Evolutionary conservation across 768 basidiomycete genomes (phyloP), one percentile per base, ranked within the genome.

Genomic region (Candolleomyces efflorescens): DNA sequence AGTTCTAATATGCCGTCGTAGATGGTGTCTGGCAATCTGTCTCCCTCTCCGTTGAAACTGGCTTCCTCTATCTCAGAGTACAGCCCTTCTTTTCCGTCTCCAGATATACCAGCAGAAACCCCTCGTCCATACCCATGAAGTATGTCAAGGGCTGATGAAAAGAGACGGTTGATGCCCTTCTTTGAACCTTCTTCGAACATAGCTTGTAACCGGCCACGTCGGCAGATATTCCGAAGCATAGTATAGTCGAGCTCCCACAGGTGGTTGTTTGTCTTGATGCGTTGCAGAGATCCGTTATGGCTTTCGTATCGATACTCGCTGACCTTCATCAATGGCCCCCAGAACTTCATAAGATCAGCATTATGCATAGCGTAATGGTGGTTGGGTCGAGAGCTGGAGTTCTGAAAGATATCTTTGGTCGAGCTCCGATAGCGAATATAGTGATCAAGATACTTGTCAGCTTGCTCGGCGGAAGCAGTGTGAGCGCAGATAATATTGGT

Each of bases 291-390:
- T 32, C 48, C 47, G 24, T 56, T 56, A 20, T 56, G 55, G 11
- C 22, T 26, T 37, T 56, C 55, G 26, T 6, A 49, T 24, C 11
- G 55, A 20, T 23, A 57, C n/a, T 44, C 47, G 38, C 32, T 38
- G 37, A 51, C 10, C 44, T 41, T 6, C 2, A 50, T 39, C 5
- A 56, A 22, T 3, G 55, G 55, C 15, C 55, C 55, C 55, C 55
- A 56, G 48, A 56, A 56, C 37, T 51, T 49, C 12, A 56, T 3
- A 6, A 50, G 39, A 43, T 20, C 20, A 11, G 5, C 36, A 27
- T 50, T 56, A 20, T 68, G 67, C 64, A 68, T 67, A 0, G 67
- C 64, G 55, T 54, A 65, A 22, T 68, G 65, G 47, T 68, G 65
- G 52, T 68, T 68, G 26, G 67, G 67, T 3, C 60, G 52, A 1